Conservation (phyloP, 495 filamentous ascomycete genomes). For the Achaetomiella virescens region DNA sequence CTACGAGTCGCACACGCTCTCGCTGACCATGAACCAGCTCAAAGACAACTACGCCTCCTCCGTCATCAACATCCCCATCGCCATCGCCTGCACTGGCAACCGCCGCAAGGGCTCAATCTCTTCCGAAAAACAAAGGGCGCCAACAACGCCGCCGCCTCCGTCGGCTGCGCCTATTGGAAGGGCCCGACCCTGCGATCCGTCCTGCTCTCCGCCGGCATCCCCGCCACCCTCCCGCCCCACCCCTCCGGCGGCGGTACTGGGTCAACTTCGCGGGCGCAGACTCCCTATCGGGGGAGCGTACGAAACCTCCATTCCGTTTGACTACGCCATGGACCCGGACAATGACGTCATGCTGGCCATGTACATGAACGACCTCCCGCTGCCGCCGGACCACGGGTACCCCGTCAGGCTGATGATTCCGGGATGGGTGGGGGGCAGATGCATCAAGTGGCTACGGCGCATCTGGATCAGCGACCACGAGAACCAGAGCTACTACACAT, state of each 20-base stretch:
- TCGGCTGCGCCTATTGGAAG: conserved; percentile 16
- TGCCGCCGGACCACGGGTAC: conserved; percentile 19
- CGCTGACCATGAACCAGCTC: conserved; percentile 14
- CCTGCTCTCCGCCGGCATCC: conserved; percentile 8
- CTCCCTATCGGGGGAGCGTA: conserved; percentile 6
- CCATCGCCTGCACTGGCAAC: conserved; percentile 17
- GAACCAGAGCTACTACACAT: conserved; percentile 16
- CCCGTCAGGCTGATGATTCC: conserved; percentile 16
- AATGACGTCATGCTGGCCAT: conserved; percentile 14
- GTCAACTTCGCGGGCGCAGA: conserved; percentile 18
- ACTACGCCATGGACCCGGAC: conserved; percentile 3
- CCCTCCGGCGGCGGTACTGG: not conserved
- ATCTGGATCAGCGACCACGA: conserved; percentile 11
- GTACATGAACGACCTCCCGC: conserved; percentile 18
- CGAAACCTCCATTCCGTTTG: conserved; percentile 13
- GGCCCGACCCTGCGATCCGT: conserved; percentile 8
- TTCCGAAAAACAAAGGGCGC: conserved; percentile 15
- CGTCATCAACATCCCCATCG: conserved; percentile 19
- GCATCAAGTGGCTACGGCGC: conserved; percentile 17
- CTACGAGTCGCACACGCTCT: not conserved
- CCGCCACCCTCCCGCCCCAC: not conserved
- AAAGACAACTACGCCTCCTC: conserved; percentile 2
- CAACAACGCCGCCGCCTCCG: conserved; percentile 15
- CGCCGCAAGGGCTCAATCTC: conserved; percentile 18
- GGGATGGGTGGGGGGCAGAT: conserved; percentile 10